phyloP scores from a whole-genome alignment of 2,329 filamentous ascomycete species.

The Chaetomium strumarium region DNA sequence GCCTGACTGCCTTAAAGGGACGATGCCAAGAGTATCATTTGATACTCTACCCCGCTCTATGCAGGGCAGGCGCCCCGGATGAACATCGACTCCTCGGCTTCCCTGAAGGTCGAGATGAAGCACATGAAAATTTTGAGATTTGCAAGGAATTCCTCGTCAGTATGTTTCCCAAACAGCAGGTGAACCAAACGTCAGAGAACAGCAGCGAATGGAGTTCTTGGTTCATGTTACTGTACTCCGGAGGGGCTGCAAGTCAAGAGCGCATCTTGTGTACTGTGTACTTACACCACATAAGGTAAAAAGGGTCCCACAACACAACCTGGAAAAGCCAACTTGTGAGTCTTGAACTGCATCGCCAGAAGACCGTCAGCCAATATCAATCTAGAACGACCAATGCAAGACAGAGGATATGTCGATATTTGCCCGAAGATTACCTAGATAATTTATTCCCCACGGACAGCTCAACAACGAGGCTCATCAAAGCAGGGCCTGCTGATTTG shows the following conservation, averaged over 20 bases:
- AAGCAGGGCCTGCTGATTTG: constrained; percentile 1
- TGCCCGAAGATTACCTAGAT: too few species aligned
- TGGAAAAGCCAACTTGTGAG: too few species aligned
- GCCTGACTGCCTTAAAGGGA: constrained; percentile 21
- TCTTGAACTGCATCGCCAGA: too few species aligned
- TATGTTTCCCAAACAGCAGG: not conserved
- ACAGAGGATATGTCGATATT: too few species aligned
- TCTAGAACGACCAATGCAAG: too few species aligned
- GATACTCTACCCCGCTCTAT: constrained; percentile 12
- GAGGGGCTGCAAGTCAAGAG: too few species aligned
- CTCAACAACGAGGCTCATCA: not conserved
- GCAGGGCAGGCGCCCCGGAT: constrained; percentile 17
- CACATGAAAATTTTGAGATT: constrained; percentile 22
- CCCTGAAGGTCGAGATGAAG: constrained; percentile 13
- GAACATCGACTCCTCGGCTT: constrained; percentile 19
- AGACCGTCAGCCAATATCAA: too few species aligned
- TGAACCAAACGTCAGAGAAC: not conserved
- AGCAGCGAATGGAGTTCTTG: constrained; percentile 5
- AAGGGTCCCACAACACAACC: too few species aligned
- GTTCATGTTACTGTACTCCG: not conserved
- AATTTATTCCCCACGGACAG: constrained; percentile 1
- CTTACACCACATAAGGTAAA: too few species aligned
- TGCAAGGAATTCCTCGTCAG: not conserved
- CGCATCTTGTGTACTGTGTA: too few species aligned
- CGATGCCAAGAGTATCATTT: constrained; percentile 14